A percentile compares a stretch with the other conserved stretches of the same genome.
These are phyloP conservation scores for Euptelea pleiosperma DNA, from an alignment of 164 flowering plant species.

Conservation along the genomic window DNA sequence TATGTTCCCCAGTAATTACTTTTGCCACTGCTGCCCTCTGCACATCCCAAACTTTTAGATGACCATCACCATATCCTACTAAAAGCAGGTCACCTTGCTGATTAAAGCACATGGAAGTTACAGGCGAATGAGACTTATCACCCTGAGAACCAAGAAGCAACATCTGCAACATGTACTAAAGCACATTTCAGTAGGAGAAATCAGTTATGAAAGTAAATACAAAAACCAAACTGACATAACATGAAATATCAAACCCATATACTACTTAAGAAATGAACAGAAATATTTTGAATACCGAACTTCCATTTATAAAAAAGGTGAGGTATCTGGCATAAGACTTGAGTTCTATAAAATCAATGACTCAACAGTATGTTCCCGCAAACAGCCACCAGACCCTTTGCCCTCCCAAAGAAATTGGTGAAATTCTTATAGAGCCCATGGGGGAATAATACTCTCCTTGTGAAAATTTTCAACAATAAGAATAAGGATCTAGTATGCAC, in stretches of 20 bases:
- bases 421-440: neutral
- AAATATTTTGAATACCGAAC: no score
- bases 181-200: slow-evolving; percentile 8
- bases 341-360: neutral
- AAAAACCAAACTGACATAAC: slow-evolving; percentile 2
- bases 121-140: slow-evolving; percentile 67
- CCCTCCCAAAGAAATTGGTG: neutral
- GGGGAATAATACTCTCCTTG: neutral
- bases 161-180: slow-evolving; percentile 53
- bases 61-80: slow-evolving; percentile 93
- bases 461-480: neutral
- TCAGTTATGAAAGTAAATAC: neutral
- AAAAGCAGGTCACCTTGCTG: slow-evolving; percentile 91
- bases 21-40: slow-evolving; percentile 60
- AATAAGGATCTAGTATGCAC: neutral
- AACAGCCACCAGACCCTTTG: neutral
- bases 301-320: no score
- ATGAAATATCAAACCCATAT: neutral
- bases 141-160: slow-evolving; percentile 72
- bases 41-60: slow-evolving; percentile 85
- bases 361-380: neutral
- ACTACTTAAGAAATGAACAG: neutral
- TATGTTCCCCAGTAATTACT: slow-evolving; percentile 74
- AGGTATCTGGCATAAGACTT: neutral
- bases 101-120: slow-evolving; percentile 92